phyloP scores from a whole-genome alignment of 441 rosid species.

The Gossypium gossypioides region DNA sequence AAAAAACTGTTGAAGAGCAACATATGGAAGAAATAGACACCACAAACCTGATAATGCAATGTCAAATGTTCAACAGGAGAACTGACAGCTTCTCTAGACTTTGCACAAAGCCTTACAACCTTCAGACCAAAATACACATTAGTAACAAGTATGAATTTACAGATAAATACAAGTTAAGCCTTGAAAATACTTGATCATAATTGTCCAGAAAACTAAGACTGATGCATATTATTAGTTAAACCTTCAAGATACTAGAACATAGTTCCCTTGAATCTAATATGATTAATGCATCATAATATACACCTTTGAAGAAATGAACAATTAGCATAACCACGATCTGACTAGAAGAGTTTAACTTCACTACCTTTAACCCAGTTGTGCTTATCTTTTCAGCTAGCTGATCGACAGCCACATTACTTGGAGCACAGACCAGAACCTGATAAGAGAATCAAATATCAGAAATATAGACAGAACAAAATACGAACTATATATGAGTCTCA shows the following conservation, averaged over 20 bases:
- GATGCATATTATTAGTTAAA: neutral
- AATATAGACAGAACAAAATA: neutral
- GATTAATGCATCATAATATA: neutral
- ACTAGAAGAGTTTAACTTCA: neutral
- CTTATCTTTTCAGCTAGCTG: slow-evolving; percentile 98
- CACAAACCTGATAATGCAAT: slow-evolving; percentile 92
- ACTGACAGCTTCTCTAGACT: slow-evolving; percentile 98
- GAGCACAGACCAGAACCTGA: slow-evolving; percentile 96
- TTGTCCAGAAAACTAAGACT: neutral
- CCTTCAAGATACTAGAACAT: neutral
- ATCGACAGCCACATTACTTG: slow-evolving; percentile 98
- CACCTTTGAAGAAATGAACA: neutral
- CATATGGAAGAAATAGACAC: slow-evolving; percentile 6
- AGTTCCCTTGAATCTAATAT: neutral
- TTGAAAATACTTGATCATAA: neutral
- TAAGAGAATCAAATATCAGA: slow-evolving; percentile 12
- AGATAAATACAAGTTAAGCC: neutral
- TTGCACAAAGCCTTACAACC: slow-evolving; percentile 99
- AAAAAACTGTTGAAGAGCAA: neutral
- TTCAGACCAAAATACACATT: slow-evolving; percentile 20
- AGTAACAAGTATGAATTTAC: neutral
- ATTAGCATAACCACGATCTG: neutral
- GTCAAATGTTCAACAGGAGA: slow-evolving; percentile 99
- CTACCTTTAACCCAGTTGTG: slow-evolving; percentile 95
- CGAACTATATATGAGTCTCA: slow-evolving; percentile 3